These are phyloP conservation scores for Clonostachys chloroleuca DNA, from an alignment of 2,329 filamentous ascomycete genomes.

Conservation along the genomic window DNA sequence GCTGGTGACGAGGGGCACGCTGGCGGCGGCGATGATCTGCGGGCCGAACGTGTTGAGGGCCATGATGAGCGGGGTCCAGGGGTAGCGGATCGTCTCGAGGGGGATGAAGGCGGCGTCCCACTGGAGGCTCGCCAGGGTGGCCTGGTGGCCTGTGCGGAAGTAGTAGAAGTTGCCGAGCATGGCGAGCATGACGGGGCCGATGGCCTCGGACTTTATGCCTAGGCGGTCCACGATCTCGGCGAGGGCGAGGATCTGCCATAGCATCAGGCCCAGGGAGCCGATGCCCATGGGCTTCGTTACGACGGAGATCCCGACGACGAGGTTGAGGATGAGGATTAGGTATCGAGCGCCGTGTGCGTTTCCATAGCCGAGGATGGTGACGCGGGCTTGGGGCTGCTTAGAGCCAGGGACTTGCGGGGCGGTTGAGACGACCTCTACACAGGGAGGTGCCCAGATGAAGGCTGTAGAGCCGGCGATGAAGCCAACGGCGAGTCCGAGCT, in stretches of 20 bases:
- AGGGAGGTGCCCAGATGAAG: conserved; percentile 82
- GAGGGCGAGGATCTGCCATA: conserved; percentile 87
- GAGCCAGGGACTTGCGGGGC: conserved; percentile 19
- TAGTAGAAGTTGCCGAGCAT: conserved; percentile 91
- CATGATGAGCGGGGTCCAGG: conserved; percentile 81
- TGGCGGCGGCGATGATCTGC: conserved; percentile 76
- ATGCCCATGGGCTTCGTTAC: conserved; percentile 94
- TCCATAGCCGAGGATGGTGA: conserved; percentile 84
- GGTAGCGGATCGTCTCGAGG: conserved; percentile 76
- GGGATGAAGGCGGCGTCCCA: conserved; percentile 96
- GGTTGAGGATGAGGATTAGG: conserved; percentile 75
- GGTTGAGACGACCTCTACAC: conserved; percentile 64
- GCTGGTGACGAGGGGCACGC: conserved; percentile 69
- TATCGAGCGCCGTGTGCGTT: conserved; percentile 93
- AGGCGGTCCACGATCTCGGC: conserved; percentile 60
- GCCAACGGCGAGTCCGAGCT: conserved; percentile 73
- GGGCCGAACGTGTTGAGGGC: conserved; percentile 84
- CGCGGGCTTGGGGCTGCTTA: conserved; percentile 35
- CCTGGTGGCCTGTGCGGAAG: conserved; percentile 98
- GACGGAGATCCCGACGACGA: conserved; percentile 71
- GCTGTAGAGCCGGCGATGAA: conserved; percentile 80
- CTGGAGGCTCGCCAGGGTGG: conserved; percentile 80
- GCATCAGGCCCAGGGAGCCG: conserved; percentile 74
- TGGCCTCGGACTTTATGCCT: conserved; percentile 58
- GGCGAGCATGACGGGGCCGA: conserved; percentile 80